phyloP scores from a whole-genome alignment of 2,329 filamentous ascomycete species.

The Emmonsiellopsis sp. region DNA sequence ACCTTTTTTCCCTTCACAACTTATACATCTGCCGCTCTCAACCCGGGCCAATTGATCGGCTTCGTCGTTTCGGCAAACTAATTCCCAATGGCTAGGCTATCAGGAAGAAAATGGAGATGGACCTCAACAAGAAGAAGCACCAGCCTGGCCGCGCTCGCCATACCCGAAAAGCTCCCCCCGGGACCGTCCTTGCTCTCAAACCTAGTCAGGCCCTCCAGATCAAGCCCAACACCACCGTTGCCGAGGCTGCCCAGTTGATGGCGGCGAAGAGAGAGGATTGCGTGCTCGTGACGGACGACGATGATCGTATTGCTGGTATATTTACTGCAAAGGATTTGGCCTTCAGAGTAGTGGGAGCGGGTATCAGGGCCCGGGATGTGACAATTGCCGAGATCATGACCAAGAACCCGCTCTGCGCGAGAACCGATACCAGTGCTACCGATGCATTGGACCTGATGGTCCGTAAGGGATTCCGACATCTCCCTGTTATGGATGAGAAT shows the following conservation, averaged over 20 bases:
- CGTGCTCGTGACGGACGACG: conserved; percentile 92
- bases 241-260: conserved; percentile 97
- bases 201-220: conserved; percentile 95
- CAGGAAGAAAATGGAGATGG: conserved; percentile 89
- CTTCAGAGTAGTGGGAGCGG: conserved; percentile 87
- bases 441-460: conserved; percentile 98
- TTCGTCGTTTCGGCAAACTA: conserved; percentile 9
- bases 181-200: conserved; percentile 89
- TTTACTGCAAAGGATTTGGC: conserved; percentile 98
- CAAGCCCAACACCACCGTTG: conserved; percentile 86
- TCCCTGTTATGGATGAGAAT: conserved; percentile 99
- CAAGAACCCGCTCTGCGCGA: conserved; percentile 94
- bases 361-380: conserved; percentile 77
- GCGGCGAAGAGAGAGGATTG: conserved; percentile 97
- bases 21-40: conserved; percentile 1
- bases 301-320: conserved; percentile 95
- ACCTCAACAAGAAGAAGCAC: conserved; percentile 95
- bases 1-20: conserved; percentile 12
- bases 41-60: neutral
- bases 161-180: conserved; percentile 86
- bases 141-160: conserved; percentile 63
- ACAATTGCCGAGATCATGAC: conserved; percentile 99
- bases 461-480: conserved; percentile 89
- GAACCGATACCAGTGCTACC: conserved; percentile 95
- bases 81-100: conserved; percentile 59